Percentiles rank a stretch among this genome's conserved stretches.
Evolutionary conservation across 2,329 filamentous ascomycete genomes (phyloP).

Genomic region (Aspergillus intermedius): DNA sequence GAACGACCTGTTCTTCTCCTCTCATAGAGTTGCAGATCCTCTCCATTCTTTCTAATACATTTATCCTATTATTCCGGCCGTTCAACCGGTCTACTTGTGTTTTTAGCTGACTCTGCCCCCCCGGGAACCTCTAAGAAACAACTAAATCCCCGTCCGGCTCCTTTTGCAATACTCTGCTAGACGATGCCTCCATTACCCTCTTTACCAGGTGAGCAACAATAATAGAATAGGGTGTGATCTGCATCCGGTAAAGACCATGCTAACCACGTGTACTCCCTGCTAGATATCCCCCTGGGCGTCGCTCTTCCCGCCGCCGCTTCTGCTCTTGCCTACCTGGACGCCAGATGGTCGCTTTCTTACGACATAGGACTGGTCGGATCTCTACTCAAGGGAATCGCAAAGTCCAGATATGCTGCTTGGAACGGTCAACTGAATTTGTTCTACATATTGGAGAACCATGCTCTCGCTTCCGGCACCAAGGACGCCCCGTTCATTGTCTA

Average conservation of each 20-base stretch:
- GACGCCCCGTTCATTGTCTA: conserved; percentile 58
- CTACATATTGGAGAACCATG: conserved; percentile 65
- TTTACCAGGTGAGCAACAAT: background rate
- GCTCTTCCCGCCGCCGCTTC: conserved; percentile 59
- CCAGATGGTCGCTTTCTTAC: conserved; percentile 59
- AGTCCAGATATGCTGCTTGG: conserved; percentile 44
- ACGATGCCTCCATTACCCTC: background rate
- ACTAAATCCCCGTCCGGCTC: too few species aligned
- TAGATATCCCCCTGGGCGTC: conserved; percentile 33
- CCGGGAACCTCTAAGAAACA: too few species aligned
- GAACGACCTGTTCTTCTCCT: background rate
- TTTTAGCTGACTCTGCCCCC: background rate
- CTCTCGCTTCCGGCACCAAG: conserved; percentile 48
- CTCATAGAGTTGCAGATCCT: background rate
- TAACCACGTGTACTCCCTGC: background rate
- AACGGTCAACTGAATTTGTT: conserved; percentile 63
- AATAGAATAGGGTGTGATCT: too few species aligned
- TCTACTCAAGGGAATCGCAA: conserved; percentile 43
- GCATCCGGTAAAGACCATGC: background rate
- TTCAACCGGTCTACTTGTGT: background rate
- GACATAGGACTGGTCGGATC: conserved; percentile 58
- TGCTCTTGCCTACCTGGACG: conserved; percentile 71
- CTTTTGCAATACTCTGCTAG: background rate
- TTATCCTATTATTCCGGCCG: too few species aligned
- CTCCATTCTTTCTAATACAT: too few species aligned